Conservation (phyloP, 805 yeast species). For the Candida golubevii region DNA sequence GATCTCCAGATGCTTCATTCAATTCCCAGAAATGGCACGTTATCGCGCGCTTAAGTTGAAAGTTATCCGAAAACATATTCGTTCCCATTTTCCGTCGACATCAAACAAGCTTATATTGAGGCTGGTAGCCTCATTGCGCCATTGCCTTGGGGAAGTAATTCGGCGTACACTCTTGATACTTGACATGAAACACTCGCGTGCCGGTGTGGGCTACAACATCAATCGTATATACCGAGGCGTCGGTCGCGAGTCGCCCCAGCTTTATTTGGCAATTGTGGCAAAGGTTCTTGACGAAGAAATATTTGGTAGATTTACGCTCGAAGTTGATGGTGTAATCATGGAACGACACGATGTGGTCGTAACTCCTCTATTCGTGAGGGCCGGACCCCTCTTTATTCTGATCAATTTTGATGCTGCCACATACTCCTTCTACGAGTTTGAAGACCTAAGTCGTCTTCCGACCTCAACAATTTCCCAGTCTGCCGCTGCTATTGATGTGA, state of each 20-base stretch:
- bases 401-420: constrained; percentile 4
- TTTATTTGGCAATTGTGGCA: constrained; percentile 10
- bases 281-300: constrained; percentile 11
- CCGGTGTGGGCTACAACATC: constrained; percentile 11
- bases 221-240: constrained; percentile 12
- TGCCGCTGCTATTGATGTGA: too few relatives aligned
- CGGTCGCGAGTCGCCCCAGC: constrained; percentile 5
- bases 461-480: not conserved
- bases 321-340: not conserved
- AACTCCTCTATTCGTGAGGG: constrained; percentile 7
- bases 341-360: not conserved
- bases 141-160: not conserved
- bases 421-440: constrained; percentile 4
- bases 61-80: constrained; percentile 3
- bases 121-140: constrained; percentile 1
- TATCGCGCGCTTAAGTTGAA: constrained; percentile 4
- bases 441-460: constrained; percentile 7
- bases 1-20: constrained; percentile 13
- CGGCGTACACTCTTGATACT: constrained; percentile 4
- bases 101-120: constrained; percentile 2
- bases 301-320: constrained; percentile 3
- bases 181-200: not conserved
- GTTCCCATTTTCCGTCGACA: constrained; percentile 2
- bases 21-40: constrained; percentile 7
- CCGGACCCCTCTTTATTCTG: constrained; percentile 7